Evolutionary conservation across 768 basidiomycete species (phyloP).

Genomic region (Amanita subjunquillea): DNA sequence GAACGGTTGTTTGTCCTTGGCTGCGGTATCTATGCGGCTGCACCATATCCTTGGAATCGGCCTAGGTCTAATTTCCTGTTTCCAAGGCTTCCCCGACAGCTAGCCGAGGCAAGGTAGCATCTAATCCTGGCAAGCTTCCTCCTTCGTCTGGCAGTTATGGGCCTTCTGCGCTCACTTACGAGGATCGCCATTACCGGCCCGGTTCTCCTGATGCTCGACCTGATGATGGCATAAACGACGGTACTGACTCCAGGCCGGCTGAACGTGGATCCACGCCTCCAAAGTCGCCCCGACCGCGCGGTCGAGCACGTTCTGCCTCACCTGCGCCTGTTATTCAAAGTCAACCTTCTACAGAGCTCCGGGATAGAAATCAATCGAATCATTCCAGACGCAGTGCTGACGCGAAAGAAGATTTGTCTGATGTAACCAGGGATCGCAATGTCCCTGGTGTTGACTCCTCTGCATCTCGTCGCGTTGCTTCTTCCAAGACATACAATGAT

Average conservation of each 20-base stretch:
- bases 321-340: not conserved
- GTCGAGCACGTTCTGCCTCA: slow-evolving; percentile 1
- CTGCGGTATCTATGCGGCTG: slow-evolving; percentile 15
- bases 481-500: not conserved
- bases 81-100: not conserved
- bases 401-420: not conserved
- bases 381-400: slow-evolving; percentile 7
- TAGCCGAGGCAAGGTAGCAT: not conserved
- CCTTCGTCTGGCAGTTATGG: slow-evolving; percentile 10
- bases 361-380: not conserved
- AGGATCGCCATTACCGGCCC: slow-evolving; percentile 62
- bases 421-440: not conserved
- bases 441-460: not conserved
- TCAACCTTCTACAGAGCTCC: not conserved
- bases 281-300: not conserved
- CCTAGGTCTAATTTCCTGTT: not conserved
- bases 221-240: slow-evolving; percentile 5
- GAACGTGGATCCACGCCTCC: slow-evolving; percentile 3
- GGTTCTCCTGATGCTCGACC: slow-evolving; percentile 18
- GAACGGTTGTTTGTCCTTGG: slow-evolving; percentile 2
- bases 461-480: not conserved
- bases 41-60: slow-evolving; percentile 8
- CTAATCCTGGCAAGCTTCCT: slow-evolving; percentile 9
- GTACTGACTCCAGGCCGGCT: not conserved
- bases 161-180: slow-evolving; percentile 20